Evolutionary conservation across 306 rosid species (phyloP).

Genomic region (Medicago lupulina): DNA sequence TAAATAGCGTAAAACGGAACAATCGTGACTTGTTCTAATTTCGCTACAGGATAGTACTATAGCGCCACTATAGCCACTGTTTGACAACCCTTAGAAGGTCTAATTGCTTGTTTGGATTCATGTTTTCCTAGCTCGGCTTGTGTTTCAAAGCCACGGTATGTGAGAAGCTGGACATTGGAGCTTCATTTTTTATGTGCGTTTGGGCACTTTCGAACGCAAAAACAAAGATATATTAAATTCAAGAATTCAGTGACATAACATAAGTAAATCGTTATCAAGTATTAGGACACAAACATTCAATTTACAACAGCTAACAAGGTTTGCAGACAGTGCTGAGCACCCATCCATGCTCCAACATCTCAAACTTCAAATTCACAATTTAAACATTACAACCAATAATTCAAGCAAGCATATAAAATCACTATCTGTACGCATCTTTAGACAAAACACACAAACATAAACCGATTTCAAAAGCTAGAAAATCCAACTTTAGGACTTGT

Average conservation of each 20-base stretch:
- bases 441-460: not conserved
- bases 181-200: too few species aligned
- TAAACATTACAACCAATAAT: slow-evolving; percentile 7
- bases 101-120: too few species aligned
- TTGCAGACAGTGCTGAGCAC: not conserved
- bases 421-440: not conserved
- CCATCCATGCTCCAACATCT: slow-evolving; percentile 7
- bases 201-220: too few species aligned
- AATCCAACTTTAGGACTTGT: not conserved
- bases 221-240: too few species aligned
- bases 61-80: not conserved
- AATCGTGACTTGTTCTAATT: not conserved
- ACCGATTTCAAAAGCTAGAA: not conserved
- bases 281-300: not conserved
- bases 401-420: not conserved
- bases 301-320: not conserved
- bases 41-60: not conserved
- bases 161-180: too few species aligned
- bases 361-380: slow-evolving; percentile 14
- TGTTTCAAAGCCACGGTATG: too few species aligned
- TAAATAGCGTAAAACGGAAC: not conserved
- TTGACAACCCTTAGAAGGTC: too few species aligned
- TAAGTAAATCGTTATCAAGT: not conserved
- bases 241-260: slow-evolving; percentile 5
- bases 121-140: too few species aligned